Evolutionary conservation across 495 filamentous ascomycete species (phyloP).

Genomic region (Rostrohypoxylon terebratum): DNA sequence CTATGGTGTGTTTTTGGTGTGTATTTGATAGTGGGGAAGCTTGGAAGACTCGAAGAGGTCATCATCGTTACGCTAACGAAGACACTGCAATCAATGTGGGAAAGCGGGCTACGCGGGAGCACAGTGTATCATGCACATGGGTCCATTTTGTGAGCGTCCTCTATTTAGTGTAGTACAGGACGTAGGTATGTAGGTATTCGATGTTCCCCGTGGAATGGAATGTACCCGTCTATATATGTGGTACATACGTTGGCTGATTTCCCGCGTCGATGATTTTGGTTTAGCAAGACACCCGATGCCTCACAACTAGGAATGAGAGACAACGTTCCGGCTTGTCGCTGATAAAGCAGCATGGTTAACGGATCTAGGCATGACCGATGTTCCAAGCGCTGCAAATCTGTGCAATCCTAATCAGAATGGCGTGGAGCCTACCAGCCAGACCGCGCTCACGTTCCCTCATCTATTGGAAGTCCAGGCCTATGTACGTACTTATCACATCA

Average conservation of each 20-base stretch:
- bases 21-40: constrained; percentile 35
- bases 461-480: constrained; percentile 10
- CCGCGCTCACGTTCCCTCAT: constrained; percentile 15
- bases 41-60: constrained; percentile 27
- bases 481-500: constrained; percentile 9
- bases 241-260: constrained; percentile 35
- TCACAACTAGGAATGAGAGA: constrained; percentile 46
- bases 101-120: constrained; percentile 24
- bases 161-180: constrained; percentile 30
- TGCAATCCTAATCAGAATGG: constrained; percentile 34
- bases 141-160: constrained; percentile 13
- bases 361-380: constrained; percentile 41
- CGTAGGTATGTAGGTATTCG: neutral
- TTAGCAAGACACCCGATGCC: constrained; percentile 49
- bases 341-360: constrained; percentile 33
- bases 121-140: constrained; percentile 43
- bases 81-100: constrained; percentile 21
- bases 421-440: constrained; percentile 26
- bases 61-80: constrained; percentile 40
- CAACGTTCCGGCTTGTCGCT: constrained; percentile 38
- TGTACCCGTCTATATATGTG: constrained; percentile 34
- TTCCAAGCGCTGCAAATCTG: constrained; percentile 23
- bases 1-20: constrained; percentile 23
- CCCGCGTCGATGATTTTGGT: constrained; percentile 39
- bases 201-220: constrained; percentile 27